Conservation (phyloP, 441 rosid genomes). For the Populus hybrid region DNA sequence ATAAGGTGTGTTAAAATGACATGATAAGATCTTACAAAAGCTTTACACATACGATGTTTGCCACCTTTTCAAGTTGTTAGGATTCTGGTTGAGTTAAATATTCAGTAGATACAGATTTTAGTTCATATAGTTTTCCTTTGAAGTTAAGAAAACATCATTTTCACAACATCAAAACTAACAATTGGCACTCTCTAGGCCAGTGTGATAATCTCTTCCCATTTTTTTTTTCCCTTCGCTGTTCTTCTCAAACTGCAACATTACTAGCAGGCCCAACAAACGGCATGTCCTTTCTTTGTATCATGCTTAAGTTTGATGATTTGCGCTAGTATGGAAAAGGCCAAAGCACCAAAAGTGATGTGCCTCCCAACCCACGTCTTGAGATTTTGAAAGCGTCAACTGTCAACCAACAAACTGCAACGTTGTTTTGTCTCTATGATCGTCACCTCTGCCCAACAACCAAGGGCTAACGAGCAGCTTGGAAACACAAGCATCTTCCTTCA, state of each 20-base stretch:
- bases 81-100: conserved; percentile 1
- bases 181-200: background rate
- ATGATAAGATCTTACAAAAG: background rate
- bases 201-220: background rate
- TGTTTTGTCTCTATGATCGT: background rate
- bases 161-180: background rate
- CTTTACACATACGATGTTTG: background rate
- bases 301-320: background rate
- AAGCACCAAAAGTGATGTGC: conserved; percentile 9
- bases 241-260: background rate
- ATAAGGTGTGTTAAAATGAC: background rate
- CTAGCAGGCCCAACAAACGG: conserved; percentile 5
- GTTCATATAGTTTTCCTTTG: conserved; percentile 22
- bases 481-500: background rate
- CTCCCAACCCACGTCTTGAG: background rate
- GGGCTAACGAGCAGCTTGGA: too few relatives aligned
- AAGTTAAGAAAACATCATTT: conserved; percentile 39
- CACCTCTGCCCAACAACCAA: background rate
- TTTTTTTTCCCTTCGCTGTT: too few relatives aligned
- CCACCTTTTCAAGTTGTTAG: background rate
- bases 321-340: background rate
- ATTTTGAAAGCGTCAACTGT: background rate
- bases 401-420: too few relatives aligned
- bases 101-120: background rate
- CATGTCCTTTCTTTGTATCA: background rate